Evolutionary conservation across 352 stramenopile species (phyloP).

Genomic region (Pythium brachiatum): DNA sequence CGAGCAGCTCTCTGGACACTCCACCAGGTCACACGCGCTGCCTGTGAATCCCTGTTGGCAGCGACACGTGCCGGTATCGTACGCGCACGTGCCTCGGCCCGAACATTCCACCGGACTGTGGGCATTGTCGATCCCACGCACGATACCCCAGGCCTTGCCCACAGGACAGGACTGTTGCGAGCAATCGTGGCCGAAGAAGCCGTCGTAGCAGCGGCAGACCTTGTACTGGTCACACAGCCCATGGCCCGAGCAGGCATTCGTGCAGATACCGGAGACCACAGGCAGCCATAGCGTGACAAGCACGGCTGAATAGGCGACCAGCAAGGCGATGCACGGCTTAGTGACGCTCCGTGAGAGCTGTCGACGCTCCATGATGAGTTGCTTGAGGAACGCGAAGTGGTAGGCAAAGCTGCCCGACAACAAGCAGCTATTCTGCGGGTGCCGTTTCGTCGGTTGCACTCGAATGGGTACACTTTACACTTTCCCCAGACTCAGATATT

Average conservation of each 20-base stretch:
- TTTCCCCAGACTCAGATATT: neutral
- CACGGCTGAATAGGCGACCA: neutral
- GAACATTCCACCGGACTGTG: slow-evolving; percentile 55
- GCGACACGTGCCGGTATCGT: slow-evolving; percentile 58
- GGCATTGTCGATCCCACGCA: slow-evolving; percentile 41
- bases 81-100: slow-evolving; percentile 67
- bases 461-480: neutral
- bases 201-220: slow-evolving; percentile 52
- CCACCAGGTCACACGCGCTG: slow-evolving; percentile 54
- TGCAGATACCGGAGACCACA: slow-evolving; percentile 33
- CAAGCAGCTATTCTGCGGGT: neutral
- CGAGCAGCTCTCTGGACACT: slow-evolving; percentile 53
- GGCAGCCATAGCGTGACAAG: neutral
- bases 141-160: slow-evolving; percentile 52
- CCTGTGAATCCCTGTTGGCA: slow-evolving; percentile 85
- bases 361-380: neutral
- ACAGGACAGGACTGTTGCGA: slow-evolving; percentile 44
- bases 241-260: slow-evolving; percentile 54
- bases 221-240: slow-evolving; percentile 55
- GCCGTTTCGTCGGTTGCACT: slow-evolving; percentile 1
- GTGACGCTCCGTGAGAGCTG: neutral
- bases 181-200: slow-evolving; percentile 68
- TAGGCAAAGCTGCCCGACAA: neutral
- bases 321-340: neutral
- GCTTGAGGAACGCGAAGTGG: neutral